Conservation (phyloP, 179 eudicot species). For the Actinidia arguta region DNA sequence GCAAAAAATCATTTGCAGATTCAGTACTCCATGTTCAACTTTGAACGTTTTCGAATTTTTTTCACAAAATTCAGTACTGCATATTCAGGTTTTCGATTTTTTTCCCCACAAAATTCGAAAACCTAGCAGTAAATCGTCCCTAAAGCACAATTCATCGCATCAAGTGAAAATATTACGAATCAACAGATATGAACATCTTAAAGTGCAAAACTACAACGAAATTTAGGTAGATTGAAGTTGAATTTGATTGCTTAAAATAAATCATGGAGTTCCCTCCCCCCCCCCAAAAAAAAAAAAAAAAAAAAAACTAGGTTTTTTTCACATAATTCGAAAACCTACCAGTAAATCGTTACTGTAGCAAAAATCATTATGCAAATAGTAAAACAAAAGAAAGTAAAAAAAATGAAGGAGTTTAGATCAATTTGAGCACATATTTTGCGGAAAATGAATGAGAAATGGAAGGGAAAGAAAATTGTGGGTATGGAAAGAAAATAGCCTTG, state of each 20-base stretch:
- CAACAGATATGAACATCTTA: background rate
- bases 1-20: too few relatives aligned
- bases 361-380: background rate
- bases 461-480: background rate
- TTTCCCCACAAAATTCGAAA: too few relatives aligned
- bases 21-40: too few relatives aligned
- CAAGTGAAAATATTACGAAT: slow-evolving; percentile 16
- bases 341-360: background rate
- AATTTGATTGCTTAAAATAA: background rate
- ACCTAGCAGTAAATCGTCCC: too few relatives aligned
- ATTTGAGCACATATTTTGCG: background rate
- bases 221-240: background rate
- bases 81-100: too few relatives aligned
- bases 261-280: background rate
- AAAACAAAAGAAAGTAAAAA: background rate
- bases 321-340: background rate
- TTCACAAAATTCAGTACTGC: too few relatives aligned
- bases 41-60: too few relatives aligned
- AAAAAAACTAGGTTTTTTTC: background rate
- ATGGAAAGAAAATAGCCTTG: background rate
- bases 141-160: too few relatives aligned
- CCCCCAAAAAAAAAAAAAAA: too few relatives aligned
- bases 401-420: background rate
- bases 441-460: background rate
- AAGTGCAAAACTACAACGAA: background rate